Conservation (phyloP, 306 rosid genomes). For the Gynostemma pentaphyllum region DNA sequence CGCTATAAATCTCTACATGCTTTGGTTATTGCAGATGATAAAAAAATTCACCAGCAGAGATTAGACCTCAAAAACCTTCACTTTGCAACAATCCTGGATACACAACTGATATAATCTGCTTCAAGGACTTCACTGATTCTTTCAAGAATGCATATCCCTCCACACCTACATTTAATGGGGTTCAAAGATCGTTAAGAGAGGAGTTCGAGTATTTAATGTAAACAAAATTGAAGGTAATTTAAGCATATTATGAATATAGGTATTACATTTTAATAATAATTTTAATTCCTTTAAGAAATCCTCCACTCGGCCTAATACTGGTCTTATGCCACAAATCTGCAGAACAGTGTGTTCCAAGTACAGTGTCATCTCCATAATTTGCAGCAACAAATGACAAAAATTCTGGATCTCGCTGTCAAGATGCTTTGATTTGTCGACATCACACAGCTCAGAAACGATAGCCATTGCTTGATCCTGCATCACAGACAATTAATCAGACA, state of each 20-base stretch:
- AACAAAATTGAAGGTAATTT: not conserved
- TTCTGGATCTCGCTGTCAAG: slow-evolving; percentile 32
- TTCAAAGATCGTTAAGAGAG: not conserved
- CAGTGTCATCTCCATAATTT: slow-evolving; percentile 83
- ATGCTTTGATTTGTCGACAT: slow-evolving; percentile 34
- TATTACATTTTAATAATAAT: slow-evolving; percentile 51
- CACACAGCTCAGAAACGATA: slow-evolving; percentile 56
- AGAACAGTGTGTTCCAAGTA: slow-evolving; percentile 76
- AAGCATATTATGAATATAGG: slow-evolving; percentile 9
- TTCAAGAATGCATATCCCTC: slow-evolving; percentile 55
- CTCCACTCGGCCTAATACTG: slow-evolving; percentile 78
- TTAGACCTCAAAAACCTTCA: slow-evolving; percentile 19
- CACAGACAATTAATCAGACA: slow-evolving; percentile 7
- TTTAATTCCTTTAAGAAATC: slow-evolving; percentile 71
- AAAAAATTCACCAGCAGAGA: not conserved
- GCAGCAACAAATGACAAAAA: slow-evolving; percentile 51
- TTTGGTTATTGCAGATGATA: not conserved
- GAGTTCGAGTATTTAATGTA: not conserved
- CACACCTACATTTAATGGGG: slow-evolving; percentile 38
- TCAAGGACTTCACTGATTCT: slow-evolving; percentile 49
- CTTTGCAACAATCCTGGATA: slow-evolving; percentile 77
- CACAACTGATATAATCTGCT: slow-evolving; percentile 48
- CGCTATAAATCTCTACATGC: not conserved
- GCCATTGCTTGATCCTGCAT: slow-evolving; percentile 74
- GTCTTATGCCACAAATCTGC: slow-evolving; percentile 89